Evolutionary conservation across 129 eudicot species (phyloP), one percentile per base, ranked within the genome.

Genomic region (Ambrosia trifida): DNA sequence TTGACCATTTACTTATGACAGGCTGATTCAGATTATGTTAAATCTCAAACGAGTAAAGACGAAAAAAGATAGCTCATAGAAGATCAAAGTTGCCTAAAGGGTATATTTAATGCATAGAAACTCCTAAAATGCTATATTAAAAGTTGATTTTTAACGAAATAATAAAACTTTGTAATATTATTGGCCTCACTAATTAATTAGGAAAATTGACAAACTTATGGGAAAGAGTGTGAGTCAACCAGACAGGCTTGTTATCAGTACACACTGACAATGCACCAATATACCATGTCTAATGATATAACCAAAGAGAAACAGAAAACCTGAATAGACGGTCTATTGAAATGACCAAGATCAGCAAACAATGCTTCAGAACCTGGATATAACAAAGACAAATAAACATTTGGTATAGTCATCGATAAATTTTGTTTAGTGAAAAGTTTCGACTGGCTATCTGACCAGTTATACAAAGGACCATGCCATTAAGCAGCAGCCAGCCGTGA

Each of bases 261-360:
- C 52, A 47, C 3, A 47, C 52, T 11, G 4, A 47, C 0, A 17
- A 17, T 24, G 28, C 58, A 17, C 19, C 11, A 51, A 17, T 51
- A 51, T 2, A n/a, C 62, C 62, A 54, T 11, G 32, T 54, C 62
- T 9, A 54, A 46, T 40, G 61, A 11, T 40, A 66, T 40, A 72
- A 77, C 63, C 4, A 30, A 43, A 41, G 67, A 65, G 65, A 61
- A 70, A 64, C 6, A 40, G 54, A 68, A 60, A 57, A 88, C 96
- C 96, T 81, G 91, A 79, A 88, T 85, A 38, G 91, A 83, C 3
- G 43, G 64, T 57, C 77, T 80, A 78, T 81, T 77, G 43, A 85
- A 88, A 74, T 88, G 96, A 51, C 96, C 96, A 66, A 88, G 88
- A 76, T 85, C 96, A 63, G 96, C 96, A 85, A 88, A 88, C 77